Conservation (phyloP, 257 asterid genomes). For the Solanum acaule region DNA sequence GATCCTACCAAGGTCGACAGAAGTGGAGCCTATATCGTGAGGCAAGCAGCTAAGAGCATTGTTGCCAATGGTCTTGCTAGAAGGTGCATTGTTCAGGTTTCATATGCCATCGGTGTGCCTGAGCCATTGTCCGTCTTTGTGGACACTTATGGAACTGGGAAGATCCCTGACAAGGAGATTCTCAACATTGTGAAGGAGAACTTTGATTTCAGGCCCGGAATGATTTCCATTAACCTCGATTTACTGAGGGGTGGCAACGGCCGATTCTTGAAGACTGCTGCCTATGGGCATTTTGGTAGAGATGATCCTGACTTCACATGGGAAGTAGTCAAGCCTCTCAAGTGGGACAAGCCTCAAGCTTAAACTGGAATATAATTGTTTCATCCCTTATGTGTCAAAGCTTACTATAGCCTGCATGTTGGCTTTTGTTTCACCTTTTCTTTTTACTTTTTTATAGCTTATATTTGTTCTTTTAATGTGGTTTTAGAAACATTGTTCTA, state of each 20-base stretch:
- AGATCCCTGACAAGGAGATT: neutral
- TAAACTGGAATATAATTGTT: neutral
- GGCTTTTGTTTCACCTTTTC: neutral
- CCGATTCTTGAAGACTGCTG: constrained; percentile 2
- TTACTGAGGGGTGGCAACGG: neutral
- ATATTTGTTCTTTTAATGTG: neutral
- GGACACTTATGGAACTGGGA: neutral
- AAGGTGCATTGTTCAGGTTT: neutral
- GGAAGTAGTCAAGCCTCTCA: constrained; percentile 4
- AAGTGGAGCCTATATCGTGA: neutral
- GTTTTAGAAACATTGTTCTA: neutral
- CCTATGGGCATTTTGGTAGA: constrained; percentile 1
- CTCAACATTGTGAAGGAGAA: neutral
- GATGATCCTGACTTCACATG: constrained; percentile 1
- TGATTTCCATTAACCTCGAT: constrained; percentile 3
- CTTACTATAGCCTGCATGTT: neutral
- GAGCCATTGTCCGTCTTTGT: neutral
- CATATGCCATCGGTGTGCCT: neutral
- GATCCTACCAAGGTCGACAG: constrained; percentile 1
- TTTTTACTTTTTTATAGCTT: neutral
- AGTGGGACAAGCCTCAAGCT: neutral
- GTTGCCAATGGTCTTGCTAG: constrained; percentile 1
- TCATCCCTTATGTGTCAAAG: neutral
- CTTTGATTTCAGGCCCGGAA: constrained; percentile 2
- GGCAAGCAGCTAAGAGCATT: constrained; percentile 1